Percentiles rank a stretch among this genome's conserved stretches.
Conservation (phyloP, 2,329 filamentous ascomycete species). For the Calonectria leucothoes region DNA sequence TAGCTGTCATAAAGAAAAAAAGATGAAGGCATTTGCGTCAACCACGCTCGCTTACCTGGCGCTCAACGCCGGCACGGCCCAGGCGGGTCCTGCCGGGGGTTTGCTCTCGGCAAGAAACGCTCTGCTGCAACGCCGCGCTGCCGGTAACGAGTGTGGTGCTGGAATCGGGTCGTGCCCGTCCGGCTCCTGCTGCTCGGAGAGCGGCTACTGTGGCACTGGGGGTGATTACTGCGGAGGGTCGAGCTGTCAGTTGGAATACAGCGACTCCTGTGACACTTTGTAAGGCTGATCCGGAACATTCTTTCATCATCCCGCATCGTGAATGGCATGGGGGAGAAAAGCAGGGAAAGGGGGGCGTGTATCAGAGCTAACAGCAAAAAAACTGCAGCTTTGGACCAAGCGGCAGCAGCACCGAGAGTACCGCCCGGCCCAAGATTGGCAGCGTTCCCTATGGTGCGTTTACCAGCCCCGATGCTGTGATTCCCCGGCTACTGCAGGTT, state of each 20-base stretch:
- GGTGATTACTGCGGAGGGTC: constrained; percentile 51
- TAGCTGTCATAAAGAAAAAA: not conserved
- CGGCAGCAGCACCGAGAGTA: constrained; percentile 45
- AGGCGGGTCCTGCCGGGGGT: constrained; percentile 33
- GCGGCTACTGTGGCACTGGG: constrained; percentile 51
- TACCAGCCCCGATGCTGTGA: constrained; percentile 6
- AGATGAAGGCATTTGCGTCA: constrained; percentile 33
- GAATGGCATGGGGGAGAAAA: not conserved
- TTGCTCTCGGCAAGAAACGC: constrained; percentile 28
- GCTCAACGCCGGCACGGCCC: constrained; percentile 28
- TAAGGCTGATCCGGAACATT: constrained; percentile 41
- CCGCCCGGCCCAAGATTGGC: constrained; percentile 47
- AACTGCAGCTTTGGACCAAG: constrained; percentile 45
- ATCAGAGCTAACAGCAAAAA: constrained; percentile 23
- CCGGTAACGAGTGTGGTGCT: constrained; percentile 45
- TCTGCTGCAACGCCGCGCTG: constrained; percentile 33
- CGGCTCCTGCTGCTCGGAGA: constrained; percentile 51
- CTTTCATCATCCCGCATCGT: constrained; percentile 1
- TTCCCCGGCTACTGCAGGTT: constrained; percentile 13
- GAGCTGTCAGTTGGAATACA: constrained; percentile 53
- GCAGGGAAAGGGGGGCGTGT: not conserved
- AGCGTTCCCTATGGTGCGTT: constrained; percentile 52
- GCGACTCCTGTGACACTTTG: constrained; percentile 55
- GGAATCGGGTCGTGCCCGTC: constrained; percentile 49
- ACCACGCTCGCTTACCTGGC: constrained; percentile 30